Evolutionary conservation across 768 basidiomycete species (phyloP), one percentile per base, ranked within the genome.

Genomic region (Candolleomyces efflorescens): DNA sequence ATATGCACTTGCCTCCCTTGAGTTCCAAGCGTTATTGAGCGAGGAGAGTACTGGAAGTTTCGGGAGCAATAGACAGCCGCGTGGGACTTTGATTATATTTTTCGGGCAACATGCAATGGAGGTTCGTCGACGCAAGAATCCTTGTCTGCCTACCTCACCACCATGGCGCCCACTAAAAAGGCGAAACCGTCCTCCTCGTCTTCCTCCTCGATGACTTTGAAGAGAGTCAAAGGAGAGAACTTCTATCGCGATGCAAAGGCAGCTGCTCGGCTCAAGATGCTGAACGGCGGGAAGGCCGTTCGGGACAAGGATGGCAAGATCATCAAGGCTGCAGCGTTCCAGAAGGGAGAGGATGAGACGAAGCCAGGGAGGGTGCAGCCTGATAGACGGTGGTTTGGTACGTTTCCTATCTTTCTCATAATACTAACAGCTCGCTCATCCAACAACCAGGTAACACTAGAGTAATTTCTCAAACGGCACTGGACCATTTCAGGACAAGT

Each of bases 181-280:
- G 69, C 75, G 6, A 81, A 80, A 60, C 69, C 72, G 55, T 80
- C 78, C 1, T 76, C 75, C 18, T 62, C 63, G 18, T 79, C 82
- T n/a, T 75, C 78, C 22, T 76, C 78, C n/a, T 75, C 79, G 15
- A 63, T 81, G 1, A 77, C 83, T 3, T 75, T 91, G 45, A 82
- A 83, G 63, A 87, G 79, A 70, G 82, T 89, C 62, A 94, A 93
- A 69, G 95, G 94, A 67, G 94, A 97, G 77, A 99, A 96, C 71
- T 98, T 98, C 78, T 99, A 97, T 76, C 91, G 94, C 72, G 85
- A 94, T 89, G 94, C 93, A 45, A 98, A 98, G 70, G 79, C 85
- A 66, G 93, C 86, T 38, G 76, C 79, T 27, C 79, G 88, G 59
- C 83, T 94, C 55, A 98, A 97, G 78, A 89, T 99, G 89, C 83